Evolutionary conservation across 345 rosid genomes (phyloP).

Genomic region (Mercurialis annua): DNA sequence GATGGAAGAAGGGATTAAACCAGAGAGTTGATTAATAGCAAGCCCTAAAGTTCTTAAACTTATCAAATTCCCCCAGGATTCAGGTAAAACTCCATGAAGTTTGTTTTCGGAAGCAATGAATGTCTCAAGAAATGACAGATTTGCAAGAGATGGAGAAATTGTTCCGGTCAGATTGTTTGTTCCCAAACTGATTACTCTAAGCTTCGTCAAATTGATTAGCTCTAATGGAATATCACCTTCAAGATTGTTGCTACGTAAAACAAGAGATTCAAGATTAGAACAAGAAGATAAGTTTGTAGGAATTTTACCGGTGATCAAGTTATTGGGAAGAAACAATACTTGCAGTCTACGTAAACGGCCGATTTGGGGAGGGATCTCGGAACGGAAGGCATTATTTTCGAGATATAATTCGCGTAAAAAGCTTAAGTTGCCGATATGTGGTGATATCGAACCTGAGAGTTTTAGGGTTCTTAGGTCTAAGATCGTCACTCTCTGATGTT

Average conservation of each 20-base stretch:
- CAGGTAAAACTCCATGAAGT: not conserved
- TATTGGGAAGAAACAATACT: accelerated
- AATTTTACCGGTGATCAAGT: not conserved
- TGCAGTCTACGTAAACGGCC: not conserved
- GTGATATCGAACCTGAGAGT: not conserved
- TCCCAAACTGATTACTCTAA: accelerated
- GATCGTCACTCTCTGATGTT: not conserved
- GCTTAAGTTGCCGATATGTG: not conserved
- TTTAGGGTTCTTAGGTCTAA: not conserved
- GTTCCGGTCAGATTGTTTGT: not conserved
- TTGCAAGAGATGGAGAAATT: not conserved
- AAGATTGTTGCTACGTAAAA: not conserved
- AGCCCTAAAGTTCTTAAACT: not conserved
- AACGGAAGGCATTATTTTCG: not conserved
- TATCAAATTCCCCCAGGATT: not conserved
- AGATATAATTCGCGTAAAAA: not conserved
- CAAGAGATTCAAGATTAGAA: not conserved
- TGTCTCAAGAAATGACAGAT: not conserved
- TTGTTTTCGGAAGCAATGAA: not conserved
- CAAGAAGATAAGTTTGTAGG: not conserved
- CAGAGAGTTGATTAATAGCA: not conserved
- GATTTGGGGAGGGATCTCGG: not conserved
- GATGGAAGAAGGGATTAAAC: not conserved
- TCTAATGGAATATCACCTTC: not conserved
- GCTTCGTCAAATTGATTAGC: constrained; percentile 9